A percentile compares a stretch with the other conserved stretches of the same genome.
Conservation (phyloP, 2,329 filamentous ascomycete species). For the Pseudogymnoascus sp. region DNA sequence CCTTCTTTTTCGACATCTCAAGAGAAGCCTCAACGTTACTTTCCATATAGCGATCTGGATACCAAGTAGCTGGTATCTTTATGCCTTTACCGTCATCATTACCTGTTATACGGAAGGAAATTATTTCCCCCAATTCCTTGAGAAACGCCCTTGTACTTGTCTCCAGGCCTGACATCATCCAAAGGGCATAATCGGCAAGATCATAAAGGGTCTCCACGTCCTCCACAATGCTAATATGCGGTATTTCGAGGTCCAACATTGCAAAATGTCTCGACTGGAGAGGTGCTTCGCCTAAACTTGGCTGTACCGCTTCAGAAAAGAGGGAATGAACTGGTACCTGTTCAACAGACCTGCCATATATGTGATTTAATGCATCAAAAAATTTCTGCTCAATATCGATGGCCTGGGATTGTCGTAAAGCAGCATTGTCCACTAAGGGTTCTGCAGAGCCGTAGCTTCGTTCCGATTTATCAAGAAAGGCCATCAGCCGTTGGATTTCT, state of each 20-base stretch:
- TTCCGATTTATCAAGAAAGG: constrained; percentile 52
- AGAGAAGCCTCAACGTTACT: constrained; percentile 37
- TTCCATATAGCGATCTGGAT: constrained; percentile 45
- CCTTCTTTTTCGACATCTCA: constrained; percentile 31
- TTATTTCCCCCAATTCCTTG: constrained; percentile 37
- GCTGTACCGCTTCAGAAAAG: constrained; percentile 9
- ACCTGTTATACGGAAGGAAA: constrained; percentile 38
- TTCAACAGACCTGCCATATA: constrained; percentile 9
- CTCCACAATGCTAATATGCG: constrained; percentile 17
- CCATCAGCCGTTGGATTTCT: constrained; percentile 54
- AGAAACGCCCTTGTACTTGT: constrained; percentile 22
- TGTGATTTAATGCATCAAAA: constrained; percentile 12
- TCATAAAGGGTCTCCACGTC: constrained; percentile 25
- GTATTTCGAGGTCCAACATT: constrained; percentile 23
- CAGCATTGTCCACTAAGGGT: constrained; percentile 30
- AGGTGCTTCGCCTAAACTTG: background rate
- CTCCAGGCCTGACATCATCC: constrained; percentile 18
- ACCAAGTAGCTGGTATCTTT: constrained; percentile 43
- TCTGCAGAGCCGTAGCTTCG: constrained; percentile 50
- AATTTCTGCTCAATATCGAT: constrained; percentile 20
- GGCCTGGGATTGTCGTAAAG: constrained; percentile 16
- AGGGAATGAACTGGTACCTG: background rate
- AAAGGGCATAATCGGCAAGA: constrained; percentile 25
- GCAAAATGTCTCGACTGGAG: constrained; percentile 20
- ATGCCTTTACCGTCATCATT: constrained; percentile 35